Conservation (phyloP, 768 basidiomycete genomes). For the Hebeloma cylindrosporum region DNA sequence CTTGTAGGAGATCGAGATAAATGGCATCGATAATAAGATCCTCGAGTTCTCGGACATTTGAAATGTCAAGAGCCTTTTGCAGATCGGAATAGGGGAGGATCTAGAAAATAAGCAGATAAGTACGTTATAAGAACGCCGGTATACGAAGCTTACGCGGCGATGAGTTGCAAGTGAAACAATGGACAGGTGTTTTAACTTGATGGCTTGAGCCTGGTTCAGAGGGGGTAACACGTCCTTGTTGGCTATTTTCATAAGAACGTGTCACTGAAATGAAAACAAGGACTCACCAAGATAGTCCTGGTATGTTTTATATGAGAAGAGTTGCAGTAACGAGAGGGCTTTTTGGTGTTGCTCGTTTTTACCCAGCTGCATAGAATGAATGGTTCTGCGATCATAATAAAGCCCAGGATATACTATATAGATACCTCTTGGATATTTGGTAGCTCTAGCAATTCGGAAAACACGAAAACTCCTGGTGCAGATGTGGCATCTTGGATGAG, state of each 20-base stretch:
- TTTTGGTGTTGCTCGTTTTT: slow-evolving; percentile 62
- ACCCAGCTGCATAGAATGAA: slow-evolving; percentile 54
- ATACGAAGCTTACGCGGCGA: slow-evolving; percentile 58
- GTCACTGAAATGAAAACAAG: background rate
- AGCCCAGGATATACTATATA: slow-evolving; percentile 5
- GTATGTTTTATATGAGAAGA: slow-evolving; percentile 91
- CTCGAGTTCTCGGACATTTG: slow-evolving; percentile 85
- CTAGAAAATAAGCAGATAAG: slow-evolving; percentile 37
- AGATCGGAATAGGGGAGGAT: slow-evolving; percentile 81
- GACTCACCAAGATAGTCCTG: slow-evolving; percentile 74
- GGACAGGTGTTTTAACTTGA: slow-evolving; percentile 91
- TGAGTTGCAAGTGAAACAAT: slow-evolving; percentile 81
- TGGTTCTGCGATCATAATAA: background rate
- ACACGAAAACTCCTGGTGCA: slow-evolving; percentile 90
- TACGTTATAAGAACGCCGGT: slow-evolving; percentile 3
- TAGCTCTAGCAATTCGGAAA: slow-evolving; percentile 82
- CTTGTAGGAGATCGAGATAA: slow-evolving; percentile 86
- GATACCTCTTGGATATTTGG: slow-evolving; percentile 83
- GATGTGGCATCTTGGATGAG: slow-evolving; percentile 83
- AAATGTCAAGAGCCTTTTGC: slow-evolving; percentile 68
- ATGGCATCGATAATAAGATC: slow-evolving; percentile 97
- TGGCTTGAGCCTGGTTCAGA: slow-evolving; percentile 69
- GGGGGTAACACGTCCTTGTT: slow-evolving; percentile 65
- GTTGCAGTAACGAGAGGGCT: slow-evolving; percentile 65
- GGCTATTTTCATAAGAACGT: slow-evolving; percentile 41